A percentile compares a stretch with the other conserved stretches of the same genome.
Evolutionary conservation across 2,329 filamentous ascomycete genomes (phyloP).

Genomic region (Aspergillus arachidicola): DNA sequence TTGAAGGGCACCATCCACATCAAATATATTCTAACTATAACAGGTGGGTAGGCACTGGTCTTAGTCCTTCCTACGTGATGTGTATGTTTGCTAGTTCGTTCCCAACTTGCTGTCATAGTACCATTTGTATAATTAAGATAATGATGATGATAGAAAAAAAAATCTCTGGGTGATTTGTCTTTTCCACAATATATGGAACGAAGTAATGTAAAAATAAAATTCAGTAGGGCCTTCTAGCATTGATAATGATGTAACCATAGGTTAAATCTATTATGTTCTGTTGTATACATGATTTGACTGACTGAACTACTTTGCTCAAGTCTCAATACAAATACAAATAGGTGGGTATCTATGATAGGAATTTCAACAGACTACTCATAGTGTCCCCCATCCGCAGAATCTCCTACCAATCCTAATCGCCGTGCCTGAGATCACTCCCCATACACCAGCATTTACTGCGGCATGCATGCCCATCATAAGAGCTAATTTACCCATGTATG

Average conservation of each 20-base stretch:
- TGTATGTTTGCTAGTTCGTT: background rate
- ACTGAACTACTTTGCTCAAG: background rate
- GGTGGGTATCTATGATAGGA: background rate
- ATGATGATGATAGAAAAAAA: conserved; percentile 10
- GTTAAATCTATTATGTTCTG: background rate
- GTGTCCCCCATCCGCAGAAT: conserved; percentile 43
- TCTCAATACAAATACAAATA: background rate
- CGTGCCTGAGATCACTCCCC: conserved; percentile 40
- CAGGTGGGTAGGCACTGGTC: background rate
- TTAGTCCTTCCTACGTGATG: background rate
- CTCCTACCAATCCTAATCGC: conserved; percentile 44
- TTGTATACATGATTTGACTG: background rate
- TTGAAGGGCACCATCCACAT: background rate
- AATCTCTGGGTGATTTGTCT: background rate
- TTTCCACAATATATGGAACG: background rate
- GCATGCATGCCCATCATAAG: conserved; percentile 42
- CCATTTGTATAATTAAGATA: conserved; percentile 16
- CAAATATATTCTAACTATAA: background rate
- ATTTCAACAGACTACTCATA: conserved; percentile 17
- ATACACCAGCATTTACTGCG: conserved; percentile 39
- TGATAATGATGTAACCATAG: background rate
- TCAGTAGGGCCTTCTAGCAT: background rate
- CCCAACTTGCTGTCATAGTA: background rate
- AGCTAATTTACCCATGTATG: conserved; percentile 40
- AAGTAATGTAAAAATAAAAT: background rate